A percentile compares a stretch with the other conserved stretches of the same genome.
These are phyloP conservation scores for Papilionanthe hybrid DNA, from an alignment of 116 monocot genomes.

Conservation along the genomic window DNA sequence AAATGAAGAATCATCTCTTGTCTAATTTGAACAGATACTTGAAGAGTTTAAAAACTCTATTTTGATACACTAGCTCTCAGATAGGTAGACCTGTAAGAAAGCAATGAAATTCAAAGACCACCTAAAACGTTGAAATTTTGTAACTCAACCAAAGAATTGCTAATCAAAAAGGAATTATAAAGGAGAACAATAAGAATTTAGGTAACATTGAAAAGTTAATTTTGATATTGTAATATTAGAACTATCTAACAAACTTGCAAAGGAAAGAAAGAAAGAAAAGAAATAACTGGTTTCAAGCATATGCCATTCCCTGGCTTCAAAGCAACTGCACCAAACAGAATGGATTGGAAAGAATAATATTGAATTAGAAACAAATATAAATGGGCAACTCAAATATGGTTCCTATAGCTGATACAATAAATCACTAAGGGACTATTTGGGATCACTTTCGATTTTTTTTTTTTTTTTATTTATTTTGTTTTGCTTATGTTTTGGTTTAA, in stretches of 20 bases:
- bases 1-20: not conserved
- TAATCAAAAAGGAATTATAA: not conserved
- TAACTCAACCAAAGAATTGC: not conserved
- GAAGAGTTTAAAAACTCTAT: not conserved
- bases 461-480: too few species aligned
- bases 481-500: too few species aligned
- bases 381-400: not conserved
- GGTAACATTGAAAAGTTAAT: not conserved
- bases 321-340: not conserved
- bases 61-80: not conserved
- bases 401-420: not conserved
- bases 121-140: not conserved
- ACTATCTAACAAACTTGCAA: not conserved
- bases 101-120: not conserved
- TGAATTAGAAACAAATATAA: not conserved
- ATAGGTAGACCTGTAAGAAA: not conserved
- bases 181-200: not conserved
- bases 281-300: not conserved
- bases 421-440: not conserved
- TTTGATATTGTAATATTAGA: not conserved
- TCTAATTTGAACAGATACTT: not conserved
- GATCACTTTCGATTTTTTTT: too few species aligned
- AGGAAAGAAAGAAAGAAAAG: not conserved
- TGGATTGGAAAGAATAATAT: not conserved
- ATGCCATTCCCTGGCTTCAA: not conserved